Percentiles rank a stretch among this genome's conserved stretches.
Conservation (phyloP, 306 rosid genomes). For the Comarum palustre region DNA sequence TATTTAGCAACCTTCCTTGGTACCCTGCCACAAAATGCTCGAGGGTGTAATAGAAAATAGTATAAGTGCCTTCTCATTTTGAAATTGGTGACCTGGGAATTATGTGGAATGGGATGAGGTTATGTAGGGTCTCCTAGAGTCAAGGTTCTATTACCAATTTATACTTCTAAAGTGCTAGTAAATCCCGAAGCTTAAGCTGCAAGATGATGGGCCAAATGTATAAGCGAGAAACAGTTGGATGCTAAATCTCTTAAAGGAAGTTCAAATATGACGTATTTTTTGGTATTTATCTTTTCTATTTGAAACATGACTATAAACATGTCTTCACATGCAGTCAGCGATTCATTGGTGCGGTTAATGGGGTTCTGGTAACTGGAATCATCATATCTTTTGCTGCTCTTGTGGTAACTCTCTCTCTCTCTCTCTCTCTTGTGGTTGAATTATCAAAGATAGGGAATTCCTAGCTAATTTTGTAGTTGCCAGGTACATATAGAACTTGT, state of each 20-base stretch:
- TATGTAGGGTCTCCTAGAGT: neutral
- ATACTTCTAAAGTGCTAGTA: neutral
- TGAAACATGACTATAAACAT: constrained; percentile 20
- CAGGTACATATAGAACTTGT: no score
- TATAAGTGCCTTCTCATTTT: neutral
- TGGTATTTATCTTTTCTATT: neutral
- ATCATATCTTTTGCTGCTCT: constrained; percentile 64
- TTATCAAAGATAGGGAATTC: no score
- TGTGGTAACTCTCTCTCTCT: constrained; percentile 48
- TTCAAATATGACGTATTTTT: neutral
- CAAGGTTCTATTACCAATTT: neutral
- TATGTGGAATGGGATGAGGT: neutral
- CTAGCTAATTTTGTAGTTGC: no score
- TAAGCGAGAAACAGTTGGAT: neutral
- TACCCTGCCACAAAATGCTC: neutral
- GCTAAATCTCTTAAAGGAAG: neutral
- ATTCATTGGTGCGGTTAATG: constrained; percentile 65
- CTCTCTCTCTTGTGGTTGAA: neutral
- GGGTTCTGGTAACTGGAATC: constrained; percentile 60
- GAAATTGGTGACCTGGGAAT: neutral
- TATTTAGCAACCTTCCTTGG: neutral
- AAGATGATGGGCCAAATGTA: neutral
- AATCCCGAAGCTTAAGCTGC: neutral
- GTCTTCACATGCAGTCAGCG: constrained; percentile 63
- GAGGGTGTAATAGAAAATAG: neutral